A percentile compares a stretch with the other conserved stretches of the same genome.
Conservation (phyloP, 345 rosid genomes). For the Erodium maritimum region DNA sequence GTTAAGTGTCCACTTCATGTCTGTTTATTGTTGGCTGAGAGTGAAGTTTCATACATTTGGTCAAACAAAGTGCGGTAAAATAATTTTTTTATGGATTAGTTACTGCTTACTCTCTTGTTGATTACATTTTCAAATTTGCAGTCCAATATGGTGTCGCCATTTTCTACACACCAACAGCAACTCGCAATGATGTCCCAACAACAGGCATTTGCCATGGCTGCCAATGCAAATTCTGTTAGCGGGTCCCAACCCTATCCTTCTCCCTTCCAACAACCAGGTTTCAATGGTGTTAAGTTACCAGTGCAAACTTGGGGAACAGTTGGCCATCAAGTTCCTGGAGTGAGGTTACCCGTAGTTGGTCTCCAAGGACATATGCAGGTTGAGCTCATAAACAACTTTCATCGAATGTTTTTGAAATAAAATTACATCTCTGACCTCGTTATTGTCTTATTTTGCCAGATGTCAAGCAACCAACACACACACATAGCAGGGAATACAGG, state of each 20-base stretch:
- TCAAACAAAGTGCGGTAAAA: background rate
- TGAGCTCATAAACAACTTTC: conserved; percentile 1
- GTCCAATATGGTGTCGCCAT: conserved; percentile 45
- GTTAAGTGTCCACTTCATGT: too few species aligned
- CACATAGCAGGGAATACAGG: conserved; percentile 20
- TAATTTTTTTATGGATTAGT: too few species aligned
- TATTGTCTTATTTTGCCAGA: conserved; percentile 18
- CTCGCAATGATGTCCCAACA: conserved; percentile 36
- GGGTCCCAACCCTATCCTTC: conserved; percentile 14
- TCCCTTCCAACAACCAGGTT: conserved; percentile 8
- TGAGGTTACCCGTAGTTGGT: conserved; percentile 15
- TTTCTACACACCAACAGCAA: conserved; percentile 41
- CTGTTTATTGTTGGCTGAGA: background rate
- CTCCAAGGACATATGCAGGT: conserved; percentile 28
- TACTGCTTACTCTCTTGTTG: background rate
- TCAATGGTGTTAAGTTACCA: conserved; percentile 13
- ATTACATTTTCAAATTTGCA: conserved; percentile 11
- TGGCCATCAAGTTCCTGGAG: conserved; percentile 28
- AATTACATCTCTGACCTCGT: conserved; percentile 7
- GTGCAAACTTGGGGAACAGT: conserved; percentile 12
- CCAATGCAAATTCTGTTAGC: conserved; percentile 19
- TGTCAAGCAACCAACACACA: conserved; percentile 21
- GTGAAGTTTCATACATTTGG: background rate
- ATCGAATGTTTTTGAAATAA: background rate
- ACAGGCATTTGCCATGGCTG: conserved; percentile 20